These are phyloP conservation scores for Ascochyta koolunga DNA, from an alignment of 2,329 filamentous ascomycete genomes.

Conservation along the genomic window DNA sequence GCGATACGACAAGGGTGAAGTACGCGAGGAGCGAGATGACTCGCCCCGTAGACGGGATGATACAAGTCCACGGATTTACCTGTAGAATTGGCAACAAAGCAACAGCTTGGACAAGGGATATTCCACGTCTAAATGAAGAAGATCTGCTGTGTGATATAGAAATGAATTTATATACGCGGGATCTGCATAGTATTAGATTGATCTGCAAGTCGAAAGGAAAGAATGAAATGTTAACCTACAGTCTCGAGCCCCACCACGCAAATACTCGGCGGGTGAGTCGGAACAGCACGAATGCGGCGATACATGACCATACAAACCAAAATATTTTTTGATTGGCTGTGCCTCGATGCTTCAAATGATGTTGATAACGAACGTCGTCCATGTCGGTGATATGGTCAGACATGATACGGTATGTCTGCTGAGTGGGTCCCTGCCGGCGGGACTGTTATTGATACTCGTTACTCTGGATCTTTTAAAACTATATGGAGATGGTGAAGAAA, in stretches of 20 bases:
- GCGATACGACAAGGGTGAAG: constrained; percentile 1
- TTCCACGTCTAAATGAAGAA: not conserved
- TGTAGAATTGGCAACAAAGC: constrained; percentile 8
- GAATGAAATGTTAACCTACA: constrained; percentile 8
- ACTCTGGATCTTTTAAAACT: not conserved
- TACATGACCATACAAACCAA: constrained; percentile 22
- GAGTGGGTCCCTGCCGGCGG: constrained; percentile 10
- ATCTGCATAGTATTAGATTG: constrained; percentile 5
- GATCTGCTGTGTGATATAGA: not conserved
- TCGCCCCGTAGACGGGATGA: constrained; percentile 12
- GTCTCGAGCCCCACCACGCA: constrained; percentile 18
- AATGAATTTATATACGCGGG: constrained; percentile 4
- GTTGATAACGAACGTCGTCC: constrained; percentile 32
- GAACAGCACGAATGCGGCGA: constrained; percentile 10
- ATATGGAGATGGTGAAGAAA: not conserved
- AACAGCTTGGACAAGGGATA: constrained; percentile 14
- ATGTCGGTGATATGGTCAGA: constrained; percentile 8
- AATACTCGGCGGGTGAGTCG: not conserved
- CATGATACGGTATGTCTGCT: constrained; percentile 1
- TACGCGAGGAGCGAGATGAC: constrained; percentile 16
- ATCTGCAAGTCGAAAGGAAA: not conserved
- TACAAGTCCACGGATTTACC: not conserved
- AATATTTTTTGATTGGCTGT: constrained; percentile 23
- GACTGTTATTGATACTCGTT: not conserved
- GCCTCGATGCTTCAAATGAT: constrained; percentile 33